phyloP scores from a whole-genome alignment of 2,329 filamentous ascomycete genomes.

The Ophiobolus disseminans region DNA sequence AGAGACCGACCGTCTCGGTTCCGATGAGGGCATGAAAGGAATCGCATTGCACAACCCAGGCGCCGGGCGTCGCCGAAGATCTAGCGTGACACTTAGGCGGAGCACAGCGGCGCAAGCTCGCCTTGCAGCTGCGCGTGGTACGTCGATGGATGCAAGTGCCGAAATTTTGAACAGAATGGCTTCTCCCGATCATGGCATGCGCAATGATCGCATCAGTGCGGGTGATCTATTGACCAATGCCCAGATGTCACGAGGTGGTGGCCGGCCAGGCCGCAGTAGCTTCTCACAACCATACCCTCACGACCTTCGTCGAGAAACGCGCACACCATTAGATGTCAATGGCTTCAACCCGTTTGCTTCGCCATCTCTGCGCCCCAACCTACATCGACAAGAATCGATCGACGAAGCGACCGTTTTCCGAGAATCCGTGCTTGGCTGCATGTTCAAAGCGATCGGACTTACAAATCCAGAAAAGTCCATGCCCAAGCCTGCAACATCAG shows the following conservation, averaged over 20 bases:
- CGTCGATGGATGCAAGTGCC: slow-evolving; percentile 31
- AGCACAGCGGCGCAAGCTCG: slow-evolving; percentile 78
- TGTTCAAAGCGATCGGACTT: slow-evolving; percentile 91
- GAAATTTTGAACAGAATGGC: slow-evolving; percentile 30
- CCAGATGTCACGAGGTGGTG: slow-evolving; percentile 69
- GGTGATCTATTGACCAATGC: slow-evolving; percentile 84
- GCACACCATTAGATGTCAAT: slow-evolving; percentile 55
- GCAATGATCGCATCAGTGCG: slow-evolving; percentile 46
- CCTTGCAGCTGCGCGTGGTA: slow-evolving; percentile 56
- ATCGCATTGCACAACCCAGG: slow-evolving; percentile 90
- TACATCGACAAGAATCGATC: slow-evolving; percentile 78
- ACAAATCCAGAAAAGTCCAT: slow-evolving; percentile 71
- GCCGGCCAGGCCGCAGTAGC: slow-evolving; percentile 55
- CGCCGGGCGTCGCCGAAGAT: slow-evolving; percentile 70
- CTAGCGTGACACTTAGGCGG: slow-evolving; percentile 73
- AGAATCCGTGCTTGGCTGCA: slow-evolving; percentile 89
- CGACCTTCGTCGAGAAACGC: slow-evolving; percentile 48
- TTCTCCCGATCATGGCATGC: slow-evolving; percentile 33
- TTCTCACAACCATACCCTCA: slow-evolving; percentile 59
- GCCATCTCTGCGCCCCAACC: slow-evolving; percentile 39
- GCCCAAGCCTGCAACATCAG: slow-evolving; percentile 69
- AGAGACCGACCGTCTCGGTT: slow-evolving; percentile 81
- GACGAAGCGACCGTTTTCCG: slow-evolving; percentile 91
- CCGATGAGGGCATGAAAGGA: slow-evolving; percentile 85
- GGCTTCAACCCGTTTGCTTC: slow-evolving; percentile 52